These are phyloP conservation scores for Trapa incisa DNA, from an alignment of 345 rosid genomes.

Conservation along the genomic window DNA sequence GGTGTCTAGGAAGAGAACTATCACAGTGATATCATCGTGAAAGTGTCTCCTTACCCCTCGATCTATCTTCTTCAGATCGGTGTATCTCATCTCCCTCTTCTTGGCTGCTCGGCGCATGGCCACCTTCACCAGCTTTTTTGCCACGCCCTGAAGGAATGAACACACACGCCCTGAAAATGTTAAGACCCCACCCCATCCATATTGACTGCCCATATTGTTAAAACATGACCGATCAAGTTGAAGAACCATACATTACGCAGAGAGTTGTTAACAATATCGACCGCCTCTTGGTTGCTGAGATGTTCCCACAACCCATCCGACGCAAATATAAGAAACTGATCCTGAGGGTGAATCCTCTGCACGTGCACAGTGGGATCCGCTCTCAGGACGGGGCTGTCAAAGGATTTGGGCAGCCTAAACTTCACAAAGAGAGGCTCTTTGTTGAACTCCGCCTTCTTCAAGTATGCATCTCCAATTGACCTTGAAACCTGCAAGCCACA, in stretches of 20 bases:
- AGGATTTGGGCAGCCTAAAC: constrained; percentile 66
- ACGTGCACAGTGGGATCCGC: constrained; percentile 79
- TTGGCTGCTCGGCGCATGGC: constrained; percentile 81
- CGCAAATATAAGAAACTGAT: constrained; percentile 89
- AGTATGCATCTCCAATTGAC: constrained; percentile 95
- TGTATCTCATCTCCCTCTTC: constrained; percentile 90
- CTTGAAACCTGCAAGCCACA: constrained; percentile 52
- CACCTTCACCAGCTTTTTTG: constrained; percentile 59
- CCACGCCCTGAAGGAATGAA: constrained; percentile 44
- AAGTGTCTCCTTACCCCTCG: constrained; percentile 94
- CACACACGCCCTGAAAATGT: too few relatives aligned
- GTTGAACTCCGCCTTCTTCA: constrained; percentile 80
- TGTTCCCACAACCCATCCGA: constrained; percentile 99
- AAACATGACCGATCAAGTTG: background rate
- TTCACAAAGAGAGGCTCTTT: constrained; percentile 67
- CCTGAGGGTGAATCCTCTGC: constrained; percentile 59
- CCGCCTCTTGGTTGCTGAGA: constrained; percentile 86
- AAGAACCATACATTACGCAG: constrained; percentile 62
- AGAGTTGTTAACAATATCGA: constrained; percentile 64
- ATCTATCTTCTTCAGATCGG: constrained; percentile 88
- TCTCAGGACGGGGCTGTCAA: constrained; percentile 63
- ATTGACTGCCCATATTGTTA: too few relatives aligned
- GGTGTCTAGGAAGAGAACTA: constrained; percentile 70
- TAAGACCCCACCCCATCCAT: too few relatives aligned
- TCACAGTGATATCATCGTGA: constrained; percentile 85